These are phyloP conservation scores for Calophaca sinica DNA, from an alignment of 306 rosid genomes.

Conservation along the genomic window DNA sequence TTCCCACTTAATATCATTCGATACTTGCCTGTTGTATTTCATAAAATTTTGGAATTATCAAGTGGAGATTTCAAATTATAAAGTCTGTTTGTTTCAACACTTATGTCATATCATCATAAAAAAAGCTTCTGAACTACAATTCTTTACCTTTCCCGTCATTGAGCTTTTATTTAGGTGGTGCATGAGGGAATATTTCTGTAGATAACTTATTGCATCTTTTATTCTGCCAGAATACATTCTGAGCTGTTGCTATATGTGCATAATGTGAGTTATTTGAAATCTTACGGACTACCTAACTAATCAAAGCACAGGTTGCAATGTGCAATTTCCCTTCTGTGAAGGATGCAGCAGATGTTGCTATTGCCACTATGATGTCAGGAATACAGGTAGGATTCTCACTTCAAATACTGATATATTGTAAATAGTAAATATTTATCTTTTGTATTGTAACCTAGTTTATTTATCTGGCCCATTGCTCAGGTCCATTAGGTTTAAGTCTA, in stretches of 20 bases:
- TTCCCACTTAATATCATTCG: background rate
- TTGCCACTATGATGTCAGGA: slow-evolving; percentile 91
- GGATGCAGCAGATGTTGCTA: slow-evolving; percentile 97
- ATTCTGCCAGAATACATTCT: slow-evolving; percentile 35
- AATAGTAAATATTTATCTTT: too few relatives aligned
- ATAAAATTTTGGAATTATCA: background rate
- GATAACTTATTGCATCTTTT: slow-evolving; percentile 13
- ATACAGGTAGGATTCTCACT: slow-evolving; percentile 73
- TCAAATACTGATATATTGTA: slow-evolving; percentile 37
- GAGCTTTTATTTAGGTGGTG: slow-evolving; percentile 25
- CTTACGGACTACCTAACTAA: slow-evolving; percentile 32
- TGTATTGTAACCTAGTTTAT: too few relatives aligned
- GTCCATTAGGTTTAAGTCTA: too few relatives aligned
- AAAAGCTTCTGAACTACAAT: slow-evolving; percentile 22
- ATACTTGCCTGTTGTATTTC: slow-evolving; percentile 15
- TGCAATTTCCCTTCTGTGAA: slow-evolving; percentile 92
- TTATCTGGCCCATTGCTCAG: too few relatives aligned
- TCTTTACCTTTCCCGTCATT: slow-evolving; percentile 16
- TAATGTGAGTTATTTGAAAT: slow-evolving; percentile 35
- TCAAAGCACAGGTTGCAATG: slow-evolving; percentile 85
- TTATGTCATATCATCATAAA: background rate
- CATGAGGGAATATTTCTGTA: slow-evolving; percentile 14
- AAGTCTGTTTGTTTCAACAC: slow-evolving; percentile 26
- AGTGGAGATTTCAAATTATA: background rate
- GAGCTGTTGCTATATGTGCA: slow-evolving; percentile 32